Conservation (phyloP, 768 basidiomycete genomes). For the Boletus tylopilopsis region DNA sequence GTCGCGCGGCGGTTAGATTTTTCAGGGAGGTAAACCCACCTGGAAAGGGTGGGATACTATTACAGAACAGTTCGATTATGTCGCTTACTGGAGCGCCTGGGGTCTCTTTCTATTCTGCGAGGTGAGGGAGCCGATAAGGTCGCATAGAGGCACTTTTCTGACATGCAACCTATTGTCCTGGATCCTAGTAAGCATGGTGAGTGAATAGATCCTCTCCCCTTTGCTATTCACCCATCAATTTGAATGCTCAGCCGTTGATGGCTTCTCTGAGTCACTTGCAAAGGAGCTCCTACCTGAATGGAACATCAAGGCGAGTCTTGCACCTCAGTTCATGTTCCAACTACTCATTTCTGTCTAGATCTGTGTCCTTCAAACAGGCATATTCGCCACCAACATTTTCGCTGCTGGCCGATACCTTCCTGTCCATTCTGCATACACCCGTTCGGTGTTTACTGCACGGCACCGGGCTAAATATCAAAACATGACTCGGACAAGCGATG, state of each 20-base stretch:
- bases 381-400: conserved; percentile 14
- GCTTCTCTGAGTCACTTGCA: conserved; percentile 5
- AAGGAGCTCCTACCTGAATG: conserved; percentile 12
- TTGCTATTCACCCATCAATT: neutral
- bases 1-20: conserved; percentile 22
- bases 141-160: neutral
- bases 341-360: neutral
- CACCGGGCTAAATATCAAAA: no score
- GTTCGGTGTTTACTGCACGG: no score
- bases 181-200: conserved; percentile 11
- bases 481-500: no score
- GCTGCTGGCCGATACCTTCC: conserved; percentile 1
- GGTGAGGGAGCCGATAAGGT: conserved; percentile 4
- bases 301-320: conserved; percentile 16
- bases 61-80: conserved; percentile 12
- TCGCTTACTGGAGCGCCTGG: conserved; percentile 3
- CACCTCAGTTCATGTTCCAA: no score
- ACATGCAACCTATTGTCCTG: neutral
- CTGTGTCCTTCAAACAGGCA: conserved; percentile 16
- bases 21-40: conserved; percentile 34
- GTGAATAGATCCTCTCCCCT: neutral
- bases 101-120: conserved; percentile 10
- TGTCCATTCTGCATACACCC: conserved; percentile 6
- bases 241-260: conserved; percentile 7
- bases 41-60: conserved; percentile 8